These are phyloP conservation scores for Kodamaea kakaduensis DNA, from an alignment of 805 yeast genomes.

Conservation along the genomic window DNA sequence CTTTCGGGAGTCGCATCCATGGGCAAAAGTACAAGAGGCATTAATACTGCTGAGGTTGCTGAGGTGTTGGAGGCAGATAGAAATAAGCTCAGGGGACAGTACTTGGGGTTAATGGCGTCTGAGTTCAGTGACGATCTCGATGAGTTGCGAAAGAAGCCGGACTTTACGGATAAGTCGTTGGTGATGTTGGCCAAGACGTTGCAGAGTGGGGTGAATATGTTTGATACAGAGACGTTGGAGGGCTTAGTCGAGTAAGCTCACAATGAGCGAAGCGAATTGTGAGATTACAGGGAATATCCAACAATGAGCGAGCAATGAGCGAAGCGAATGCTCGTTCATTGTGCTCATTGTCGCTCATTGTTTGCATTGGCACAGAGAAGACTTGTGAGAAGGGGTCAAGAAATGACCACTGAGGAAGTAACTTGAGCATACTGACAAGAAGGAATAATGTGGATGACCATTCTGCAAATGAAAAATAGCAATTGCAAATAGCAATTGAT, in stretches of 20 bases:
- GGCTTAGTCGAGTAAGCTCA: conserved; percentile 16
- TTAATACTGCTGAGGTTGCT: conserved; percentile 16
- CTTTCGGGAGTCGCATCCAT: conserved; percentile 13
- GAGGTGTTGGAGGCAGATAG: conserved; percentile 25
- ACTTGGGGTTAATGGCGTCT: conserved; percentile 51
- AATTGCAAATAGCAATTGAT: too few relatives aligned
- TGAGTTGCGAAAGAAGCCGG: conserved; percentile 57
- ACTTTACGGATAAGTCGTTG: conserved; percentile 55
- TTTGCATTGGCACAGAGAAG: too few relatives aligned
- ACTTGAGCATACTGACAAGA: too few relatives aligned
- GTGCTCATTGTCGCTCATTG: background rate
- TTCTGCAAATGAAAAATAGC: too few relatives aligned
- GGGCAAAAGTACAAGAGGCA: conserved; percentile 13
- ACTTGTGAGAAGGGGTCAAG: too few relatives aligned
- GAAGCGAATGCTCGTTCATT: background rate
- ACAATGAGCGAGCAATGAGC: too few relatives aligned
- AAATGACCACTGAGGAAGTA: too few relatives aligned
- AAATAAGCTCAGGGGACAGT: conserved; percentile 45
- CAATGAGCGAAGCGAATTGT: too few relatives aligned
- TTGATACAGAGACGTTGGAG: conserved; percentile 48
- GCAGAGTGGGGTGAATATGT: conserved; percentile 56
- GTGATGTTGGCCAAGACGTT: conserved; percentile 53
- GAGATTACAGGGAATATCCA: background rate
- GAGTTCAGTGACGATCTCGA: conserved; percentile 61
- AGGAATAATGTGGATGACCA: too few relatives aligned